These are phyloP conservation scores for Globisporangium splendens DNA, from an alignment of 352 stramenopile genomes.

Conservation along the genomic window DNA sequence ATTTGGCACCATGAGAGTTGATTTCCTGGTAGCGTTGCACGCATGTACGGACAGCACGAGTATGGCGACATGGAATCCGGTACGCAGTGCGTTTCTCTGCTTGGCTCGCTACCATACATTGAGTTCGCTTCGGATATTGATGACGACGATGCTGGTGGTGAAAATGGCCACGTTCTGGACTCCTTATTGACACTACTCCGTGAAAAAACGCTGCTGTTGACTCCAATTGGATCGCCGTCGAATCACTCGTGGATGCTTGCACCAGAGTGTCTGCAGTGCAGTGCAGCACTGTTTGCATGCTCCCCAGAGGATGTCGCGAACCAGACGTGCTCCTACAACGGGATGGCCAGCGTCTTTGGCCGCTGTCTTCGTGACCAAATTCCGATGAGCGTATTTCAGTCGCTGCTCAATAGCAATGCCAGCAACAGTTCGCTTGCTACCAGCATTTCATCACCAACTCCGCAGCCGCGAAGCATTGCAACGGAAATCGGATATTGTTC, in stretches of 20 bases:
- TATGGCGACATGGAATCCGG: slow-evolving; percentile 3
- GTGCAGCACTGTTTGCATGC: slow-evolving; percentile 11
- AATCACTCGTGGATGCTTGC: slow-evolving; percentile 16
- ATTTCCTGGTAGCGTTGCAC: slow-evolving; percentile 1
- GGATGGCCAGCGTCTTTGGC: slow-evolving; percentile 10
- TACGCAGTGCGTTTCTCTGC: slow-evolving; percentile 10
- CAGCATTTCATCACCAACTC: too few relatives aligned
- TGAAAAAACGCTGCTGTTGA: slow-evolving; percentile 2
- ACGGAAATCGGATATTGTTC: slow-evolving; percentile 10
- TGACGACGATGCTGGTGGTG: background rate
- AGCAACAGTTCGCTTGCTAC: background rate
- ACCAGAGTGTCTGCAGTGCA: slow-evolving; percentile 15
- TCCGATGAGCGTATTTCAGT: background rate
- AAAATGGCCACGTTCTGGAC: background rate
- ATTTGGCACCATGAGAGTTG: background rate
- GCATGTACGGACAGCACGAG: slow-evolving; percentile 1
- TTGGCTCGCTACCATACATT: slow-evolving; percentile 4
- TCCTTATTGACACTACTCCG: slow-evolving; percentile 5
- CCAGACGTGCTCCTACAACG: slow-evolving; percentile 13
- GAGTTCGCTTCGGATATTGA: slow-evolving; percentile 7
- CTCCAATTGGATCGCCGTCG: background rate
- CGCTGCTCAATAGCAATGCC: background rate
- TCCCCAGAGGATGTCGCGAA: slow-evolving; percentile 3
- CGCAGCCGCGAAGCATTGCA: background rate
- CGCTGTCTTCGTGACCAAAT: slow-evolving; percentile 11